Percentiles rank a stretch among this genome's conserved stretches.
phyloP scores from a whole-genome alignment of 345 rosid genomes.

The Streptanthus diversifolius region DNA sequence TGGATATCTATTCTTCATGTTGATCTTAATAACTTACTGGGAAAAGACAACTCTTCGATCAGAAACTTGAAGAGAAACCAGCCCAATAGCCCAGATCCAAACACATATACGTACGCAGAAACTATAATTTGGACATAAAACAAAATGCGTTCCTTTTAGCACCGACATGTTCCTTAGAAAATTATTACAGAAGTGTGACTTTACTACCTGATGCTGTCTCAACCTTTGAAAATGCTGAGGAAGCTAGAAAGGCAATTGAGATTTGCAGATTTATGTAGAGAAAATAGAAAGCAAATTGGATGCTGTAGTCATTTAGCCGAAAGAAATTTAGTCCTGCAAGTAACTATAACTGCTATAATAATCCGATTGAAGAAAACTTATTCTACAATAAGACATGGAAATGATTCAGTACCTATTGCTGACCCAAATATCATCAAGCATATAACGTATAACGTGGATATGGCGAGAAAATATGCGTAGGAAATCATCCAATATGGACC shows the following conservation, averaged over 20 bases:
- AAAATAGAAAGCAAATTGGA: conserved; percentile 68
- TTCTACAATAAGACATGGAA: neutral
- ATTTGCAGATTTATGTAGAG: conserved; percentile 82
- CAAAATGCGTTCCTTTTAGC: neutral
- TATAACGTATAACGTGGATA: conserved; percentile 58
- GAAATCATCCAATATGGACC: conserved; percentile 91
- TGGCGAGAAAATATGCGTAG: conserved; percentile 65
- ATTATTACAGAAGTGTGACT: neutral
- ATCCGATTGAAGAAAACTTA: neutral
- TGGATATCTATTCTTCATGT: neutral
- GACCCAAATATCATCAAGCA: conserved; percentile 76
- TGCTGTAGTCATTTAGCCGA: conserved; percentile 58
- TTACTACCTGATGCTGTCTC: conserved; percentile 86
- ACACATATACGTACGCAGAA: conserved; percentile 57
- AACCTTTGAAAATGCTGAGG: conserved; percentile 63
- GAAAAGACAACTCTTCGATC: conserved; percentile 62
- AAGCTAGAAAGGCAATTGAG: conserved; percentile 61
- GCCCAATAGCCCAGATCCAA: conserved; percentile 84
- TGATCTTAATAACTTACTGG: conserved; percentile 52
- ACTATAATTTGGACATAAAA: conserved; percentile 42
- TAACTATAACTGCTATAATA: neutral
- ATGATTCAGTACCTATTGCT: conserved; percentile 46
- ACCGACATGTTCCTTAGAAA: neutral
- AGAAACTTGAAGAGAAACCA: conserved; percentile 63
- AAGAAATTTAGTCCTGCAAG: conserved; percentile 80